Percentiles rank a stretch among this genome's conserved stretches.
phyloP scores from a whole-genome alignment of 345 rosid species.

The Excoecaria agallocha region DNA sequence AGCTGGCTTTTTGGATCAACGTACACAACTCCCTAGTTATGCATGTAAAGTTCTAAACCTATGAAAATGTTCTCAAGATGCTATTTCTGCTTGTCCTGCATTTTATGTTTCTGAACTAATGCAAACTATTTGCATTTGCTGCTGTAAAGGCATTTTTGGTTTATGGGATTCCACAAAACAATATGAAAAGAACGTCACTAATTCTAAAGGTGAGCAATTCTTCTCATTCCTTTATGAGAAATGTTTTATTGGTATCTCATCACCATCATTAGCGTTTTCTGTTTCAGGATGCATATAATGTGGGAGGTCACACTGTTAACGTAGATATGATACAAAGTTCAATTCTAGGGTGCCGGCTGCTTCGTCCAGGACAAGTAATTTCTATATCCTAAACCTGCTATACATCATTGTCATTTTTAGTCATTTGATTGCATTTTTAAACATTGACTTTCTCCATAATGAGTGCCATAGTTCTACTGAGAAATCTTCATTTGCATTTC shows the following conservation, averaged over 20 bases:
- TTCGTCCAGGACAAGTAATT: slow-evolving; percentile 76
- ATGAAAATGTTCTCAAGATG: background rate
- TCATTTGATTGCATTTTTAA: background rate
- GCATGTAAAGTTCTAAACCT: slow-evolving; percentile 59
- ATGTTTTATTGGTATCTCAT: background rate
- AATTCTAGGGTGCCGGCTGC: slow-evolving; percentile 67
- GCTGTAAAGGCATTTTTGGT: slow-evolving; percentile 63
- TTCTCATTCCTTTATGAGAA: slow-evolving; percentile 1
- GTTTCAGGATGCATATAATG: slow-evolving; percentile 72
- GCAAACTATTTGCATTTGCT: slow-evolving; percentile 12
- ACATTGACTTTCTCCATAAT: background rate
- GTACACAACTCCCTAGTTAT: slow-evolving; percentile 88
- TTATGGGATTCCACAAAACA: slow-evolving; percentile 66
- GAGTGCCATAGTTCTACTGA: background rate
- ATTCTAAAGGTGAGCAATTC: slow-evolving; percentile 57
- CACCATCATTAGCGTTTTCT: slow-evolving; percentile 10
- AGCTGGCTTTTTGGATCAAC: slow-evolving; percentile 96
- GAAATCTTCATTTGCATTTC: background rate
- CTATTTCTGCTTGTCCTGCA: background rate
- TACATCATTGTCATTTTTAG: background rate
- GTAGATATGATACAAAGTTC: slow-evolving; percentile 61
- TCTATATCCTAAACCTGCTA: background rate
- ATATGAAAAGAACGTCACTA: slow-evolving; percentile 56
- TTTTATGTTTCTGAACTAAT: background rate
- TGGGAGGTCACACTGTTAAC: slow-evolving; percentile 73